Evolutionary conservation across 2,329 filamentous ascomycete genomes (phyloP).

Genomic region (Leptodontidium sp.): DNA sequence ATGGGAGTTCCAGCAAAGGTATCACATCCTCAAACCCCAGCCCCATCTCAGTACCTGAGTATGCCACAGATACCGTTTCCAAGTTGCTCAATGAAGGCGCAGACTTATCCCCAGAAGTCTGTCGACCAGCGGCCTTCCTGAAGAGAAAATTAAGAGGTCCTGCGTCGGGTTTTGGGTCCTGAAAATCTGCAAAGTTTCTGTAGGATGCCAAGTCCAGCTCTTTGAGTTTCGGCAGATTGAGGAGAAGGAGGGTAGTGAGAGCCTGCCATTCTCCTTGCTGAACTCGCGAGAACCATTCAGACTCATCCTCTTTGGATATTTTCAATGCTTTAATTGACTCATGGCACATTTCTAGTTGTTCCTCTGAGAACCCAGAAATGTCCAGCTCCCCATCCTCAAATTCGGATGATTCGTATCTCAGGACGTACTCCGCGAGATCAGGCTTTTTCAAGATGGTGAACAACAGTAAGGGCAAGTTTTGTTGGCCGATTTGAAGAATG

Average conservation of each 20-base stretch:
- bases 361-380: background rate
- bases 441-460: background rate
- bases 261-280: background rate
- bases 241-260: background rate
- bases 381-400: background rate
- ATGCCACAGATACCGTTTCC: background rate
- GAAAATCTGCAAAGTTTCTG: background rate
- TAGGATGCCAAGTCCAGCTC: background rate
- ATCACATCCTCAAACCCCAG: background rate
- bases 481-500: background rate
- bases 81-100: background rate
- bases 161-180: background rate
- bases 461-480: background rate
- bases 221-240: conserved; percentile 3
- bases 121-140: background rate
- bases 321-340: background rate
- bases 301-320: background rate
- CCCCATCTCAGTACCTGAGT: background rate
- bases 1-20: background rate
- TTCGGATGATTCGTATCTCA: background rate
- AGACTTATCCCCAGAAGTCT: background rate
- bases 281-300: background rate
- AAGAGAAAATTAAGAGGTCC: background rate
- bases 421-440: background rate
- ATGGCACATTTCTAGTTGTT: background rate